Percentiles rank a stretch among this genome's conserved stretches.
These are phyloP conservation scores for Berberis vulgaris DNA, from an alignment of 164 flowering plant species.

Conservation along the genomic window DNA sequence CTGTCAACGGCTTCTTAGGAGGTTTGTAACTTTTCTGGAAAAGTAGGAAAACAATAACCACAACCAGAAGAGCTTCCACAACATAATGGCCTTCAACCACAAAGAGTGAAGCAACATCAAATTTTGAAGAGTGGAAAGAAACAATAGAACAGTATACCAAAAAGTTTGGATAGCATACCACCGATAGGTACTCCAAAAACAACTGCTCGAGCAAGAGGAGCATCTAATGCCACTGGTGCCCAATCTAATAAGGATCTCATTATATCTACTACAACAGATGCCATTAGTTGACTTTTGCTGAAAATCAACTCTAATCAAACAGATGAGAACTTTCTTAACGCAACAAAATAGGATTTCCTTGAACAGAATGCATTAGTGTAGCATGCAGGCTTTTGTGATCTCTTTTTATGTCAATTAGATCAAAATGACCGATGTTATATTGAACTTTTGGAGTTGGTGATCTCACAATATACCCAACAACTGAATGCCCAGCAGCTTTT, in stretches of 20 bases:
- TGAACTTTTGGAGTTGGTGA: too few relatives aligned
- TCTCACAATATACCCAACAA: too few relatives aligned
- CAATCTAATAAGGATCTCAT: constrained; percentile 38
- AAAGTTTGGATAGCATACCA: constrained; percentile 30
- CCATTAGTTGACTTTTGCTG: constrained; percentile 1
- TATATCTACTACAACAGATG: constrained; percentile 12
- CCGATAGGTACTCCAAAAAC: constrained; percentile 81
- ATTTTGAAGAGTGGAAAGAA: not conserved
- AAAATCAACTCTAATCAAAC: too few relatives aligned
- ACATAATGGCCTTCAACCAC: constrained; percentile 68
- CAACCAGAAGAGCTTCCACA: constrained; percentile 72
- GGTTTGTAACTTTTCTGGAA: constrained; percentile 94
- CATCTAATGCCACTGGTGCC: constrained; percentile 42
- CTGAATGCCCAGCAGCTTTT: too few relatives aligned
- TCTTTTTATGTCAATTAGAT: too few relatives aligned
- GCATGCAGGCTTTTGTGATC: too few relatives aligned
- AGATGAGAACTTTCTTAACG: too few relatives aligned
- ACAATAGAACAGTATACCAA: not conserved
- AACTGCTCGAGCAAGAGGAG: constrained; percentile 72
- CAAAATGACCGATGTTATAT: too few relatives aligned
- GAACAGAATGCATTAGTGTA: too few relatives aligned
- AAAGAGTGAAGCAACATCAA: not conserved
- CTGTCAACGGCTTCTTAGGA: constrained; percentile 76
- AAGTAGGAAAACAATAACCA: constrained; percentile 64
- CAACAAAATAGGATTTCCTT: too few relatives aligned